A percentile compares a stretch with the other conserved stretches of the same genome.
Evolutionary conservation across 441 rosid species (phyloP).

Genomic region (Flueggea neowawraea): DNA sequence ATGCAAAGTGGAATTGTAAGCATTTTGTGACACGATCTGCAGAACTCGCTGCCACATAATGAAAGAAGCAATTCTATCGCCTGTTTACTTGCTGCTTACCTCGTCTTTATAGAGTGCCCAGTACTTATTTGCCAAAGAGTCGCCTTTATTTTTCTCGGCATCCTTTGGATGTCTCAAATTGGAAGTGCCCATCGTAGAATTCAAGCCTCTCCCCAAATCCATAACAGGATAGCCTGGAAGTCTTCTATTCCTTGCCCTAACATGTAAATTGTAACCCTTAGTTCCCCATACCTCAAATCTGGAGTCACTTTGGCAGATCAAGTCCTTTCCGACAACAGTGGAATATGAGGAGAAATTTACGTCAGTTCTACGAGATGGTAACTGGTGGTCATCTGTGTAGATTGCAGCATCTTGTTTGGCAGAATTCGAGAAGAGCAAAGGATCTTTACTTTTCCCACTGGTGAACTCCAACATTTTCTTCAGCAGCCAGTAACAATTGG

Average conservation of each 20-base stretch:
- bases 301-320: constrained; percentile 72
- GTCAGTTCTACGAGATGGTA: constrained; percentile 91
- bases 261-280: constrained; percentile 75
- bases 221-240: constrained; percentile 66
- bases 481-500: constrained; percentile 94
- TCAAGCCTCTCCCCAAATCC: constrained; percentile 57
- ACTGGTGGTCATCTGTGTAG: constrained; percentile 55
- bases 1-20: constrained; percentile 3
- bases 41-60: neutral
- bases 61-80: neutral
- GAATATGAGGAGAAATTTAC: constrained; percentile 87
- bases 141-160: constrained; percentile 26
- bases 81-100: constrained; percentile 35
- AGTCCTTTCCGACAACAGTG: constrained; percentile 74
- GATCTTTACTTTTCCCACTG: constrained; percentile 62
- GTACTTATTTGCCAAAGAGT: constrained; percentile 47
- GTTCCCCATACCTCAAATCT: constrained; percentile 98
- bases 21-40: neutral
- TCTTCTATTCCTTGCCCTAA: constrained; percentile 69
- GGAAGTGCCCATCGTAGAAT: constrained; percentile 37
- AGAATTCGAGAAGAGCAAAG: constrained; percentile 69
- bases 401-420: constrained; percentile 49
- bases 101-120: constrained; percentile 67
- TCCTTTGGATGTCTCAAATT: constrained; percentile 35
- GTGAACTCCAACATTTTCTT: constrained; percentile 86